Percentiles rank a stretch among this genome's conserved stretches.
phyloP scores from a whole-genome alignment of 2,329 filamentous ascomycete species.

The Colletotrichum abscissum region DNA sequence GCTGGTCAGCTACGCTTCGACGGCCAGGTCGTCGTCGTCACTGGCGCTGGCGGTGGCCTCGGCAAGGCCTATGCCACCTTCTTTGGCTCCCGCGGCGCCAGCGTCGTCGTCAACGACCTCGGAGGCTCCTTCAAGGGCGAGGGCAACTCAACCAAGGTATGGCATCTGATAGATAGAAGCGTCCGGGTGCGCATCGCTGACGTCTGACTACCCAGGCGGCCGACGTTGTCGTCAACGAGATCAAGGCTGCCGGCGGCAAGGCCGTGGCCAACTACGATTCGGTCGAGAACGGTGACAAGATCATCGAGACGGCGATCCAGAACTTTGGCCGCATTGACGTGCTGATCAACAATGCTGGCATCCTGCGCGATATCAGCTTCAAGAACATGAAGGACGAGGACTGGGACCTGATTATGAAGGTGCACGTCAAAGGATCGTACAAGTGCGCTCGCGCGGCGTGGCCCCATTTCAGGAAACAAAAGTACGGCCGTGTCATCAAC shows the following conservation, averaged over 20 bases:
- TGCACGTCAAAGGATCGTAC: conserved; percentile 94
- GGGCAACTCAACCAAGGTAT: conserved; percentile 85
- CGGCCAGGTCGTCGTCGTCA: conserved; percentile 86
- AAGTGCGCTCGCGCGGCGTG: conserved; percentile 95
- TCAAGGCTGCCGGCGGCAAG: conserved; percentile 89
- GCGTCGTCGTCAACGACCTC: conserved; percentile 96
- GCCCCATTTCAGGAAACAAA: conserved; percentile 98
- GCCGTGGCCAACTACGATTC: conserved; percentile 98
- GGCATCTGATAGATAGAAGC: neutral
- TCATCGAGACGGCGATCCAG: conserved; percentile 89
- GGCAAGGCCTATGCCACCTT: conserved; percentile 88
- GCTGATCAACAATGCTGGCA: conserved; percentile 97
- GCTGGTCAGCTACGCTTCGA: conserved; percentile 80
- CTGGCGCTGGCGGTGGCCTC: conserved; percentile 82
- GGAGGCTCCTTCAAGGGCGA: conserved; percentile 95
- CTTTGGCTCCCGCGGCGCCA: conserved; percentile 91
- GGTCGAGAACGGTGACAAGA: conserved; percentile 92
- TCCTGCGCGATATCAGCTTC: conserved; percentile 94
- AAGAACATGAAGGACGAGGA: conserved; percentile 98
- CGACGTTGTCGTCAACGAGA: conserved; percentile 85
- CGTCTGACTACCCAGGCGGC: conserved; percentile 68
- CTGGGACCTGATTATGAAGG: conserved; percentile 94
- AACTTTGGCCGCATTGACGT: conserved; percentile 89
- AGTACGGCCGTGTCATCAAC: conserved; percentile 97
- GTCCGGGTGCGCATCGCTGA: conserved; percentile 36